A percentile compares a stretch with the other conserved stretches of the same genome.
Evolutionary conservation across 2,329 filamentous ascomycete species (phyloP).

Genomic region (Chaetoscypha palmicola): DNA sequence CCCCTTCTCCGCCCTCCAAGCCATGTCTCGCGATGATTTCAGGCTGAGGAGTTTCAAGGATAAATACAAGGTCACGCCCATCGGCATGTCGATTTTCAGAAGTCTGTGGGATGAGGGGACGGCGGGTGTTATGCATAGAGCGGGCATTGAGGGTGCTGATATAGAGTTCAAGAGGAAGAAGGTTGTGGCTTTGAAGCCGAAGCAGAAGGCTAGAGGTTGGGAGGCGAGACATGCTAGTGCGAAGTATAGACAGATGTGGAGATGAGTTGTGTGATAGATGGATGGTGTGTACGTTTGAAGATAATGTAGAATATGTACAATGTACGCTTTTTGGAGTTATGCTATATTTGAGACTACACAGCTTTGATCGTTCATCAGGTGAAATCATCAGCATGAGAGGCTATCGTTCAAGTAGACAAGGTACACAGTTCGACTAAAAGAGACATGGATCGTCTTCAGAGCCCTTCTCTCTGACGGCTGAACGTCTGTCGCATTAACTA

Average conservation of each 20-base stretch:
- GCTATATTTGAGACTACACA: no score
- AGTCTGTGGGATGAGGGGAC: slow-evolving; percentile 85
- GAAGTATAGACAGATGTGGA: slow-evolving; percentile 52
- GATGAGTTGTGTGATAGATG: no score
- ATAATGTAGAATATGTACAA: background rate
- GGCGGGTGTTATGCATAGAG: slow-evolving; percentile 76
- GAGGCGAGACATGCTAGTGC: slow-evolving; percentile 57
- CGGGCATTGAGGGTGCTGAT: slow-evolving; percentile 67
- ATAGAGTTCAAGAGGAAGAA: slow-evolving; percentile 79
- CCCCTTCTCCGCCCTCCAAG: slow-evolving; percentile 50
- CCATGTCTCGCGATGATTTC: slow-evolving; percentile 59
- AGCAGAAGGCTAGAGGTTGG: slow-evolving; percentile 56
- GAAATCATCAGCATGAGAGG: no score
- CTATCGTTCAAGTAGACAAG: no score
- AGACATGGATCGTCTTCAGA: no score
- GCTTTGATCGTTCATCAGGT: no score
- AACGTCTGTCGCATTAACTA: no score
- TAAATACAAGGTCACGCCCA: slow-evolving; percentile 60
- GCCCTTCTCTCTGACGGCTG: no score
- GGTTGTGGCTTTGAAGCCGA: slow-evolving; percentile 59
- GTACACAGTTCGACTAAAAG: no score
- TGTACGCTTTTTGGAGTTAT: no score
- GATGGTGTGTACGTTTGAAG: background rate
- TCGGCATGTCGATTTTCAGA: slow-evolving; percentile 85
- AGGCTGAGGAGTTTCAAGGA: slow-evolving; percentile 67